Conservation (phyloP, 2,329 filamentous ascomycete genomes). For the Aspergillus sp. region DNA sequence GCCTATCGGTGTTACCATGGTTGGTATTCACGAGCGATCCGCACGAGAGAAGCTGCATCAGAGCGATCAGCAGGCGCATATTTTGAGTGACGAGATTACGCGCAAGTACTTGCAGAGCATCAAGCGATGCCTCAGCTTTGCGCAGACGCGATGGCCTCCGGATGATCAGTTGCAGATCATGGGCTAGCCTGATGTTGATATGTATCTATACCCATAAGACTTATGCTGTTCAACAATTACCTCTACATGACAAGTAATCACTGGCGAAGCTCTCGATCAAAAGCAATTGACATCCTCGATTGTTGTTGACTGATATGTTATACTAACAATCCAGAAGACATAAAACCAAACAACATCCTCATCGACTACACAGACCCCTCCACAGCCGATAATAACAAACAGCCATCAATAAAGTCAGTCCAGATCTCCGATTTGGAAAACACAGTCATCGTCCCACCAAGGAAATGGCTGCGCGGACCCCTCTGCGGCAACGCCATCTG, state of each 20-base stretch:
- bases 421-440: constrained; percentile 38
- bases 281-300: too few species aligned
- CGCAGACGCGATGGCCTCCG: constrained; percentile 93
- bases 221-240: too few species aligned
- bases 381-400: too few species aligned
- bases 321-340: background rate
- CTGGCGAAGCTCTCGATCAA: too few species aligned
- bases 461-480: constrained; percentile 25
- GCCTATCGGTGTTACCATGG: constrained; percentile 99
- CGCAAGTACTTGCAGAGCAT: constrained; percentile 97
- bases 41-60: constrained; percentile 94
- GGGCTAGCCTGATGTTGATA: constrained; percentile 59
- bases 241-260: too few species aligned
- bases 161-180: constrained; percentile 91
- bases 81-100: constrained; percentile 95
- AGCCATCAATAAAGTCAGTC: constrained; percentile 21
- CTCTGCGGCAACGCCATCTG: constrained; percentile 37
- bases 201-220: background rate
- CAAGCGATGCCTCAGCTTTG: constrained; percentile 93
- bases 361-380: background rate
- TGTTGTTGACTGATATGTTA: too few species aligned
- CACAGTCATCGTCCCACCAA: constrained; percentile 27
- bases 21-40: constrained; percentile 96
- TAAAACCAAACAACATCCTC: constrained; percentile 13
- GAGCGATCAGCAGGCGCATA: constrained; percentile 76